Evolutionary conservation across 2,329 filamentous ascomycete species (phyloP), one percentile per base, ranked within the genome.

Genomic region (Zasmidium angulare): DNA sequence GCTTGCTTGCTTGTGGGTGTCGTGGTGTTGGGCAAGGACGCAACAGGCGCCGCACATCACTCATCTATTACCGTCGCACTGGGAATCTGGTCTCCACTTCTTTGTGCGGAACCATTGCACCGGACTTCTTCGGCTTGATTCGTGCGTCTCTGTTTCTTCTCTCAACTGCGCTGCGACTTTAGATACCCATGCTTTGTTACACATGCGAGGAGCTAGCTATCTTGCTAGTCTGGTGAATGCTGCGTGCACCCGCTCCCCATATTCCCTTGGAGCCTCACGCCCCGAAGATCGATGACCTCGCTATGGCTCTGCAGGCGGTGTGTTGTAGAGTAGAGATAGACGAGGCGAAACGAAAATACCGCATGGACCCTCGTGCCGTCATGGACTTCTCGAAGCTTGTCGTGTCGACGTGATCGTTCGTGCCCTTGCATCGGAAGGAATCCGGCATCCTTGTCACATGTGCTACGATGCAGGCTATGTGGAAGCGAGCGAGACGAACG

Each of bases 71-170:
- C 61, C 61, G 59, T 64, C 60, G 62, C 62, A 64, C 59, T 53
- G 62, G 59, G 46, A 14, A 48, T 31, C 43, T 11, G 20, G 6
- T 29, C 26, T 29, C 26, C 26, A 29, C 43, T 17, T 46, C 43
- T n/a, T 53, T 59, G 51, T 54, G 56, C 49, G 36, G 53, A 31
- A 26, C 50, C 59, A 53, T 47, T 20, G 29, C 24, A 31, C 10
- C 65, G 66, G 66, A 68, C 63, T 56, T 69, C 62, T 63, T 67
- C 65, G 63, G 63, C 56, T 54, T 57, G 40, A 23, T 50, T 22
- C 20, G 31, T 50, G 55, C 46, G n/a, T 55, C 47, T 21, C 19
- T 20, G 20, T 36, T n/a, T n/a, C n/a, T n/a, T n/a, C n/a, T n/a
- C n/a, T n/a, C n/a, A n/a, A n/a, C n/a, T n/a, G n/a, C n/a, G n/a